A percentile compares a stretch with the other conserved stretches of the same genome.
phyloP scores from a whole-genome alignment of 345 rosid genomes.

The Acer negundo region DNA sequence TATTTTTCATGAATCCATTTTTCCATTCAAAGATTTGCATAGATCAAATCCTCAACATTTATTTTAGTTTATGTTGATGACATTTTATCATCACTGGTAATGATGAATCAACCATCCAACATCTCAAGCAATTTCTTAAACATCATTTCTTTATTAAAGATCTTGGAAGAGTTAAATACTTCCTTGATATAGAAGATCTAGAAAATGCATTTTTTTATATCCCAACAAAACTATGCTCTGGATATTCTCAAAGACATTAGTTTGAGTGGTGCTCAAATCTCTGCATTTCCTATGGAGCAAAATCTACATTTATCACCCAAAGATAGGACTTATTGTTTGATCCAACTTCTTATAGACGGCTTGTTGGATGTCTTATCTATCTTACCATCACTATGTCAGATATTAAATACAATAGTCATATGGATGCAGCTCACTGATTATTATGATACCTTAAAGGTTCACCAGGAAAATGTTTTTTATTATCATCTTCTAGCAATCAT shows the following conservation, averaged over 20 bases:
- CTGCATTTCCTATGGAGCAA: neutral
- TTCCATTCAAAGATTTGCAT: too few relatives aligned
- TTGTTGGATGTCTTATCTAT: neutral
- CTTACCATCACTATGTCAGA: neutral
- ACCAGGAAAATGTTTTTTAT: too few relatives aligned
- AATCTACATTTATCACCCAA: neutral
- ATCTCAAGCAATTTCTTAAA: too few relatives aligned
- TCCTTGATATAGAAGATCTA: neutral
- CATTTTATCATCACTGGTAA: neutral
- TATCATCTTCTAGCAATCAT: too few relatives aligned
- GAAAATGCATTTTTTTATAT: neutral
- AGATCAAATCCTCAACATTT: too few relatives aligned
- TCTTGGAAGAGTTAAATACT: neutral
- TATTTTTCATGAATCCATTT: too few relatives aligned
- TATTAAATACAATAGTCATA: too few relatives aligned
- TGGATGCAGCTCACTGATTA: too few relatives aligned
- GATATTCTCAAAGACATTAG: neutral
- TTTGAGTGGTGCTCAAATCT: too few relatives aligned
- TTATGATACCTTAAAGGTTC: neutral
- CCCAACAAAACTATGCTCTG: neutral
- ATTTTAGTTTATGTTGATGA: neutral
- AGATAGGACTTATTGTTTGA: neutral
- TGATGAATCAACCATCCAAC: too few relatives aligned
- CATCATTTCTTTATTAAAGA: neutral
- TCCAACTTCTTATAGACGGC: neutral